A percentile compares a stretch with the other conserved stretches of the same genome.
These are phyloP conservation scores for Perilla frutescens DNA, from an alignment of 257 asterid genomes.

Conservation along the genomic window DNA sequence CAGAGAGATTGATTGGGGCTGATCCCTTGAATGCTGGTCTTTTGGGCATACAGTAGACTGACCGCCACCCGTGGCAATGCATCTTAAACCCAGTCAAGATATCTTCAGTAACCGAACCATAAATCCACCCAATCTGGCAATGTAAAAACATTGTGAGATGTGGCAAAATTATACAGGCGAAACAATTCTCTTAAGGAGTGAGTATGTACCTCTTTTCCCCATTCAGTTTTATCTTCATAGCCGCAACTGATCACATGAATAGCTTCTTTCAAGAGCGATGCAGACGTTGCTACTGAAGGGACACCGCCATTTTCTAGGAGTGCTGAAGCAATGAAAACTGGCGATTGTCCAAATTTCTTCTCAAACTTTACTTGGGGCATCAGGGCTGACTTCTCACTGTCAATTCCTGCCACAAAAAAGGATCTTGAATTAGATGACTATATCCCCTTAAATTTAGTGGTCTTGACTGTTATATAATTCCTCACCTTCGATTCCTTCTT, in stretches of 20 bases:
- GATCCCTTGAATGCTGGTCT: constrained; percentile 94
- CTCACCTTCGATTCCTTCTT: constrained; percentile 94
- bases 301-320: constrained; percentile 91
- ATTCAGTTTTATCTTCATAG: constrained; percentile 94
- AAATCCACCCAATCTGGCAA: constrained; percentile 92
- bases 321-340: constrained; percentile 87
- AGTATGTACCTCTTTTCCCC: constrained; percentile 91
- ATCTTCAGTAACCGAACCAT: constrained; percentile 97
- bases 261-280: constrained; percentile 96
- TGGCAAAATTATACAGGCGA: neutral
- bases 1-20: constrained; percentile 95
- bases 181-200: neutral
- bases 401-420: constrained; percentile 62
- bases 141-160: constrained; percentile 21
- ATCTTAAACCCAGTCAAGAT: constrained; percentile 96
- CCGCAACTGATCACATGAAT: constrained; percentile 97
- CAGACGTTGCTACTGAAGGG: constrained; percentile 86
- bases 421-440: neutral
- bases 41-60: constrained; percentile 90
- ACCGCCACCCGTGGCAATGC: constrained; percentile 99
- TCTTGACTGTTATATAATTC: neutral
- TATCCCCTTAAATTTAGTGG: neutral
- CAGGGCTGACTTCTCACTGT: constrained; percentile 73
- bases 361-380: constrained; percentile 88
- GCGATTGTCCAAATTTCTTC: constrained; percentile 95